These are phyloP conservation scores for Ganoderma lucidum DNA, from an alignment of 1,284 basidiomycete species.

Conservation along the genomic window DNA sequence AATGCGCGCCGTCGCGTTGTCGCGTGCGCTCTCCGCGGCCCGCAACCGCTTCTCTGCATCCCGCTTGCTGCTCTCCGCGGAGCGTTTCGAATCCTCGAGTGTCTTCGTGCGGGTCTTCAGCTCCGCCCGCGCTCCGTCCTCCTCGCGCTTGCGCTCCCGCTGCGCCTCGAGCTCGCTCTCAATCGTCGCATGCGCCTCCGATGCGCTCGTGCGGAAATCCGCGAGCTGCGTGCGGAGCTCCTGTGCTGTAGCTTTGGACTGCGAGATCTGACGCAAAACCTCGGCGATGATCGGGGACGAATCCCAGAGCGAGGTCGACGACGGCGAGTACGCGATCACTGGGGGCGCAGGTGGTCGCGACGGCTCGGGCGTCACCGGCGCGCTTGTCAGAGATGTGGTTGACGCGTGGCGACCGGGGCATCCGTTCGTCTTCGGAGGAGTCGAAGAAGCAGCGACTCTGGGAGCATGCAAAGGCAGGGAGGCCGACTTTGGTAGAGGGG, in stretches of 20 bases:
- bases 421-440: constrained; percentile 38
- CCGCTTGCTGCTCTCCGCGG: constrained; percentile 78
- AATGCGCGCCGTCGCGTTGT: constrained; percentile 71
- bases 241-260: constrained; percentile 69
- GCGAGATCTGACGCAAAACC: constrained; percentile 79
- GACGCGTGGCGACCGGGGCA: constrained; percentile 28
- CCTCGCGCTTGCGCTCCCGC: constrained; percentile 81
- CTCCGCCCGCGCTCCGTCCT: constrained; percentile 83
- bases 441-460: constrained; percentile 44
- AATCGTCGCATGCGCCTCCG: constrained; percentile 70
- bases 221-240: constrained; percentile 83
- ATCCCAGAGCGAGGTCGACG: constrained; percentile 54
- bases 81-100: constrained; percentile 88
- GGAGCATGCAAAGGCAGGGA: constrained; percentile 77
- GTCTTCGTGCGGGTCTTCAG: constrained; percentile 83
- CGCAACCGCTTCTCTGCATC: constrained; percentile 92
- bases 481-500: constrained; percentile 83
- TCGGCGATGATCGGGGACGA: constrained; percentile 79
- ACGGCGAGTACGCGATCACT: constrained; percentile 31
- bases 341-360: constrained; percentile 27
- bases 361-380: constrained; percentile 33
- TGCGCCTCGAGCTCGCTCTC: constrained; percentile 79
- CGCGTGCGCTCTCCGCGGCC: constrained; percentile 68
- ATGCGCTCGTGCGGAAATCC: constrained; percentile 69
- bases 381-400: constrained; percentile 32